Evolutionary conservation across 1,139 yeast genomes (phyloP).

Genomic region (Barnettozyma hawaiiensis): DNA sequence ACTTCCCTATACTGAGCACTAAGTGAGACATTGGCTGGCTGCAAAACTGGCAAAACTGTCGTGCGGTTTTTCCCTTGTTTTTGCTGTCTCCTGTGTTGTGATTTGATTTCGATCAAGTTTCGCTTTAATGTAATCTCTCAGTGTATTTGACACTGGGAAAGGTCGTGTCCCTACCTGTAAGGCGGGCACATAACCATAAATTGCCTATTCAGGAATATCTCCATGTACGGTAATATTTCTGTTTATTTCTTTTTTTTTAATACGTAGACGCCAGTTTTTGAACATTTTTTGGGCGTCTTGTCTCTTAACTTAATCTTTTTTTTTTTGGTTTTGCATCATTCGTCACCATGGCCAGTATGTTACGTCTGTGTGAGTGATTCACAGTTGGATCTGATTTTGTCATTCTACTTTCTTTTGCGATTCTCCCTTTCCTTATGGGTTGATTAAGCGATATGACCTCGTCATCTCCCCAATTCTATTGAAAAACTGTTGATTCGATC

Average conservation of each 20-base stretch:
- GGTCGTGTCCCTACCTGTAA: neutral
- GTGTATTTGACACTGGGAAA: no score
- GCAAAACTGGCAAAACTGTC: neutral
- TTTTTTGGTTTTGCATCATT: constrained; percentile 4
- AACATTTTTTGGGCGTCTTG: neutral
- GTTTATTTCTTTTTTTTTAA: constrained; percentile 1
- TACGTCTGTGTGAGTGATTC: constrained; percentile 17
- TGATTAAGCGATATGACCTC: no score
- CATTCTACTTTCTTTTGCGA: no score
- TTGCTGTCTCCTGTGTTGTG: neutral
- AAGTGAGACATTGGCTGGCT: constrained; percentile 5
- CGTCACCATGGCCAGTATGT: constrained; percentile 19
- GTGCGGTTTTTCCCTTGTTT: no score
- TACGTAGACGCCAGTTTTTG: no score
- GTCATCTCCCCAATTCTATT: no score
- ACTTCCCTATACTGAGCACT: neutral
- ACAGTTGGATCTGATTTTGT: neutral
- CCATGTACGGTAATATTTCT: neutral
- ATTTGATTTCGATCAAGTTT: no score
- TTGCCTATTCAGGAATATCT: neutral
- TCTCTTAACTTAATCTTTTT: no score
- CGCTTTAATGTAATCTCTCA: no score
- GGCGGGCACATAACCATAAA: neutral
- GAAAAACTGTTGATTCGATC: no score
- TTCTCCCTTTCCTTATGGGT: no score